phyloP scores from a whole-genome alignment of 768 basidiomycete genomes.

The Crepidotus variabilis region DNA sequence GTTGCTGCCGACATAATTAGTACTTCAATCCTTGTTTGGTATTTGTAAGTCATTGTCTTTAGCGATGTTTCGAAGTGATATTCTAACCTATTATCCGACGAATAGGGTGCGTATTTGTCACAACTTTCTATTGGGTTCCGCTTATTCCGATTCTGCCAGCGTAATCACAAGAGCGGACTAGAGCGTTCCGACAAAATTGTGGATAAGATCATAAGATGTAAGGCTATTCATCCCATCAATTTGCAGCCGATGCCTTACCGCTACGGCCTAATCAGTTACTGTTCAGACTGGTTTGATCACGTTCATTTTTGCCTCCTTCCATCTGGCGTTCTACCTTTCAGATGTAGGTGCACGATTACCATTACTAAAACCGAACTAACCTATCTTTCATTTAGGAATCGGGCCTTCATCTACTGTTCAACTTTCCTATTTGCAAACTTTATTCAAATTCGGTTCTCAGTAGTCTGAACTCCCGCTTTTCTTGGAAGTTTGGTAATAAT shows the following conservation, averaged over 20 bases:
- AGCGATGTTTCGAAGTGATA: too few relatives aligned
- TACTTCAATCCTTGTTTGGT: too few relatives aligned
- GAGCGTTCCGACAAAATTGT: constrained; percentile 35
- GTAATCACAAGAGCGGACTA: constrained; percentile 39
- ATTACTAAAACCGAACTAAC: background rate
- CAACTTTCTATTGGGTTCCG: background rate
- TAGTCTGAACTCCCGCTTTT: constrained; percentile 13
- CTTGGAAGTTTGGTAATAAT: background rate
- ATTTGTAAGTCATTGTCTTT: too few relatives aligned
- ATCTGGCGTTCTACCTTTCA: constrained; percentile 27
- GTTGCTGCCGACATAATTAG: too few relatives aligned
- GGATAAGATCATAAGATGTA: constrained; percentile 38
- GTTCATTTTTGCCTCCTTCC: constrained; percentile 27
- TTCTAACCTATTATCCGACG: too few relatives aligned
- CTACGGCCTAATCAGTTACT: constrained; percentile 22
- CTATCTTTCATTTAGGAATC: background rate
- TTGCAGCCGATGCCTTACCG: background rate
- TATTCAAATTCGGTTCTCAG: constrained; percentile 19
- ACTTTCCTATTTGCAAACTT: constrained; percentile 17
- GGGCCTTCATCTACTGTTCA: constrained; percentile 13
- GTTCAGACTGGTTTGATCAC: constrained; percentile 35
- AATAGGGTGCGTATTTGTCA: too few relatives aligned
- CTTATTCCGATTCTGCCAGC: constrained; percentile 16
- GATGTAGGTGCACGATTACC: constrained; percentile 13
- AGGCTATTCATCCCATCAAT: constrained; percentile 2